Base-by-base conservation (phyloP, 1,284 basidiomycete species). In the Malassezia vespertilionis region DNA sequence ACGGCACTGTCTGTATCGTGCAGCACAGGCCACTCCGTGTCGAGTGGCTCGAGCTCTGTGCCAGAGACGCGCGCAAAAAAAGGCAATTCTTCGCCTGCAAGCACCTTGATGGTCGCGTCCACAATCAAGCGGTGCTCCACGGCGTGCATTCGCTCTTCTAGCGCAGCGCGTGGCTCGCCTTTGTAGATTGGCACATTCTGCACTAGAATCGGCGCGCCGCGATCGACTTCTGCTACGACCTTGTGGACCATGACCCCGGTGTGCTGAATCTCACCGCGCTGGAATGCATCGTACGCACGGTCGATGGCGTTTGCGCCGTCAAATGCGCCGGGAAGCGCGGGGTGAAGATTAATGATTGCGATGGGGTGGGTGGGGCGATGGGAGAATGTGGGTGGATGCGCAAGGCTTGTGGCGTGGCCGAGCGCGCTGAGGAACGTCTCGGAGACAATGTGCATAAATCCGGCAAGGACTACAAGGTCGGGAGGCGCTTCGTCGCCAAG, bases 271-370 rank as follows among this genome's bases (percentile, higher is more conserved):
- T 53, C 36, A 4, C 86, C 87, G 48, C 76, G 78, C 63, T 85
- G 77, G 69, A 83, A 91, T 1, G 89, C 89, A 54, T 86, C 86
- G 66, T 81, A 90, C 2, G 89, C 87, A 18, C 91, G 76, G 48
- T 83, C 79, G 46, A 96, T 86, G 1, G 90, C 89, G 63, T 85
- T 78, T 4, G 87, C 82, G 8, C 93, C 93, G 61, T 95, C 90
- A 60, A 97, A 97, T 5, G 84, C 82, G 0, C 86, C 86, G 0
- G 93, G 93, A 2, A 97, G 75, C 5, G 91, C 93, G 8, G 93
- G 91, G 65, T 97, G 93, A 9, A 97, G 76, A 70, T 97, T 97
- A 75, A 97, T 93, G 57, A 93, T 84, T 0, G 86, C 83, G 5
- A 91, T 80, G 5, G 78, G 75, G 44, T 74, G 47, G 1, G 24